Evolutionary conservation across 441 rosid genomes (phyloP).

Genomic region (Jatropha podagrica): DNA sequence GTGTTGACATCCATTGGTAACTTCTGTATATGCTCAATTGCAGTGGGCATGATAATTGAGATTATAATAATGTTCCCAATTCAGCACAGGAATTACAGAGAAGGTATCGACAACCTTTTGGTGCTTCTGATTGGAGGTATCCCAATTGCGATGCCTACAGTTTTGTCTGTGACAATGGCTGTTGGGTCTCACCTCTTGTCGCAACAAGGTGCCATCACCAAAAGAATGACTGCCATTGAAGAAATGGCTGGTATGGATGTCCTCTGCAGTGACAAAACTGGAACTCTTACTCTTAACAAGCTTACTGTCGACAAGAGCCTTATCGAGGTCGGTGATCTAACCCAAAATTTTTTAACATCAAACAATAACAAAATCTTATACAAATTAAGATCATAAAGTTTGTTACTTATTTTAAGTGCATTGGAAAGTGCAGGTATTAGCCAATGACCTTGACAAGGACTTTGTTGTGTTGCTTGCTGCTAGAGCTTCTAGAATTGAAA

Average conservation of each 20-base stretch:
- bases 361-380: neutral
- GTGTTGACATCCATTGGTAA: constrained; percentile 91
- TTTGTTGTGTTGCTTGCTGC: constrained; percentile 66
- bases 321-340: constrained; percentile 50
- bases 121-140: constrained; percentile 97
- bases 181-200: constrained; percentile 91
- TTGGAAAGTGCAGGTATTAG: constrained; percentile 45
- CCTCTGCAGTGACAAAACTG: constrained; percentile 92
- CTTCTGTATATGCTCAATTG: constrained; percentile 96
- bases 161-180: constrained; percentile 96
- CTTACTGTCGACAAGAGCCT: constrained; percentile 79
- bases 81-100: constrained; percentile 72
- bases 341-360: neutral
- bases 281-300: constrained; percentile 92
- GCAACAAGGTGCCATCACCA: constrained; percentile 94
- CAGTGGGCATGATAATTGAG: constrained; percentile 71
- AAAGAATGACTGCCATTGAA: constrained; percentile 97
- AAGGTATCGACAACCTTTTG: constrained; percentile 85
- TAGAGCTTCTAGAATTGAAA: constrained; percentile 86
- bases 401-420: neutral
- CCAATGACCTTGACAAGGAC: constrained; percentile 41
- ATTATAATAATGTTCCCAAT: constrained; percentile 74
- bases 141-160: constrained; percentile 98
- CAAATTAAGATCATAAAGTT: neutral
- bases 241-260: constrained; percentile 99